Conservation (phyloP, 2,329 filamentous ascomycete genomes). For the Thermothelomyces thermophilus region DNA sequence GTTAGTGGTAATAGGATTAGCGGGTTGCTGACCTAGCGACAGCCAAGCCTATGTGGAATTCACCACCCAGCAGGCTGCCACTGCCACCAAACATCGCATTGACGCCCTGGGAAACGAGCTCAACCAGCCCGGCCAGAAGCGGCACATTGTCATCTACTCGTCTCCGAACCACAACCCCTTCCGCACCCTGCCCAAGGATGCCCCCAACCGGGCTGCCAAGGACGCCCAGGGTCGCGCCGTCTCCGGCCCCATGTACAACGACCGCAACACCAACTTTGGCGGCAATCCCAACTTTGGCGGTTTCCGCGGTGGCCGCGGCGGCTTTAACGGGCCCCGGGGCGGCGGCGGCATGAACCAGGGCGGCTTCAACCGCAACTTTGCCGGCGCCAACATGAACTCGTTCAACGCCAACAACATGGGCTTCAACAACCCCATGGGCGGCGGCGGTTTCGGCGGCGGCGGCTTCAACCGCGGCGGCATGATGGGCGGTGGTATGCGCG, state of each 20-base stretch:
- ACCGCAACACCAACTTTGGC: constrained; percentile 38
- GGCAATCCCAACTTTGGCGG: constrained; percentile 31
- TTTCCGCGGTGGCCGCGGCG: constrained; percentile 45
- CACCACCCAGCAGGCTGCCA: constrained; percentile 72
- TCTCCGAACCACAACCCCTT: constrained; percentile 78
- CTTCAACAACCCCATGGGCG: constrained; percentile 41
- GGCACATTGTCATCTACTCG: constrained; percentile 67
- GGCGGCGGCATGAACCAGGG: constrained; percentile 44
- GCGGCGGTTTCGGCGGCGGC: constrained; percentile 39
- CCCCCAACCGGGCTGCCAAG: constrained; percentile 62
- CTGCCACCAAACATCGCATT: constrained; percentile 75
- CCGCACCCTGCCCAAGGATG: constrained; percentile 84
- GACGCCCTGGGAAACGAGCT: constrained; percentile 54
- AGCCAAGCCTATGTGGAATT: constrained; percentile 82
- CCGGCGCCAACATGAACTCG: constrained; percentile 36
- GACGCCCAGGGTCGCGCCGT: constrained; percentile 51
- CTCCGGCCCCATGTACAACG: constrained; percentile 42
- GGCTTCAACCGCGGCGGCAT: constrained; percentile 42
- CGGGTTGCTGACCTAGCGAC: background rate
- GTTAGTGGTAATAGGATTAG: too few relatives aligned
- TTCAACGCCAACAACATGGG: constrained; percentile 33
- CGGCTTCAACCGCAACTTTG: constrained; percentile 39
- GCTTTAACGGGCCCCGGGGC: constrained; percentile 43
- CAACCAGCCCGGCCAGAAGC: constrained; percentile 54
- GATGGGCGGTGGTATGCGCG: constrained; percentile 30